Conservation (phyloP, 768 basidiomycete species). For the Phylloporus rhodoxanthus region DNA sequence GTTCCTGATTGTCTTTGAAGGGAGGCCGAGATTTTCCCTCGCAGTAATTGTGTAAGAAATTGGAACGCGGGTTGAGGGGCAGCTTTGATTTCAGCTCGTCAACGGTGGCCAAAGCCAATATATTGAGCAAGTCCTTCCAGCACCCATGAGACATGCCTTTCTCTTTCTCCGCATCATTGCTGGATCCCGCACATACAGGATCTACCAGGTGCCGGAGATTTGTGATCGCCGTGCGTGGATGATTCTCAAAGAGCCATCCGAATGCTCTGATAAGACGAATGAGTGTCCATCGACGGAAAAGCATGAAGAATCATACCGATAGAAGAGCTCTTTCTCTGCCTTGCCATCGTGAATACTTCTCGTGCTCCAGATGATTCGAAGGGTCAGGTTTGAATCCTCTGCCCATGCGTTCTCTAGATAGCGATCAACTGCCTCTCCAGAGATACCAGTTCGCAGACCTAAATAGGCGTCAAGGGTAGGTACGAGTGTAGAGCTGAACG, state of each 20-base stretch:
- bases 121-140: constrained; percentile 72
- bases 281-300: not conserved
- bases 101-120: constrained; percentile 53
- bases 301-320: constrained; percentile 34
- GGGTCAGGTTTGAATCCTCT: constrained; percentile 52
- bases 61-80: constrained; percentile 6
- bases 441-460: constrained; percentile 28
- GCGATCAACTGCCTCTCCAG: constrained; percentile 22
- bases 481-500: constrained; percentile 47
- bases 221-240: constrained; percentile 62
- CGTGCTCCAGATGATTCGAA: constrained; percentile 62
- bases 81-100: constrained; percentile 37
- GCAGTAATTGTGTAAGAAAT: constrained; percentile 24
- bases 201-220: constrained; percentile 53
- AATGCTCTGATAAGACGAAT: constrained; percentile 36
- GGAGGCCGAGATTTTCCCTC: constrained; percentile 23
- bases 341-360: constrained; percentile 71
- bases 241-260: constrained; percentile 64
- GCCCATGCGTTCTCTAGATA: constrained; percentile 49
- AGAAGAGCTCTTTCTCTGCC: constrained; percentile 54
- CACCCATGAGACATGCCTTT: constrained; percentile 47
- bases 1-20: constrained; percentile 18
- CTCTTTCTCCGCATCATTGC: not conserved
- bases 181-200: constrained; percentile 38
- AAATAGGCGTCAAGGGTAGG: constrained; percentile 55